Evolutionary conservation across 1,284 basidiomycete species (phyloP).

Genomic region (Erythrobasidium hasegawianum): DNA sequence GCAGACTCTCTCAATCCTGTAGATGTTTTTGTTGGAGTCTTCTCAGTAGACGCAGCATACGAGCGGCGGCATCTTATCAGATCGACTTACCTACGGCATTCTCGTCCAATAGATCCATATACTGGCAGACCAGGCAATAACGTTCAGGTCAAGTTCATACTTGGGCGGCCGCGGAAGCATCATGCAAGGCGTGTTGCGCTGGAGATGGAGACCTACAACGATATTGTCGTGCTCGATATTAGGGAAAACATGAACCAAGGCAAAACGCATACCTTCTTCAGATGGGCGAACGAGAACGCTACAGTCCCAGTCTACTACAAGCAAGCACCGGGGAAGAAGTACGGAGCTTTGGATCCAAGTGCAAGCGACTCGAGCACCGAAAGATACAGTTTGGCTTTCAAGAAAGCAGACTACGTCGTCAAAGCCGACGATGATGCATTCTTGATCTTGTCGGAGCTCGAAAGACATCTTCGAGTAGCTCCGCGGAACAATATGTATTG

Average conservation of each 20-base stretch:
- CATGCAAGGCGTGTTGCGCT: constrained; percentile 75
- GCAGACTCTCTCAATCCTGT: constrained; percentile 74
- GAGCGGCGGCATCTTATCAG: constrained; percentile 86
- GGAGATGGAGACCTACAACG: constrained; percentile 90
- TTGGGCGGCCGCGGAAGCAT: constrained; percentile 76
- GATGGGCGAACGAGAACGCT: constrained; percentile 84
- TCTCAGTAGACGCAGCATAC: constrained; percentile 78
- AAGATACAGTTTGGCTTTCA: constrained; percentile 50
- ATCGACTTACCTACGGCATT: constrained; percentile 80
- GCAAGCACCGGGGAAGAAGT: constrained; percentile 35
- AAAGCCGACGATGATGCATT: constrained; percentile 95
- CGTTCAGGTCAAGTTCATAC: constrained; percentile 83
- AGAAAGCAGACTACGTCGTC: constrained; percentile 73
- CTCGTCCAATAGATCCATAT: constrained; percentile 47
- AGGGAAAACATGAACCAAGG: constrained; percentile 88
- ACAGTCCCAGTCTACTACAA: constrained; percentile 66
- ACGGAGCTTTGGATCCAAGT: constrained; percentile 34
- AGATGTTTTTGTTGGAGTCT: constrained; percentile 84
- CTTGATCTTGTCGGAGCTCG: constrained; percentile 86
- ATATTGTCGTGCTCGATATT: constrained; percentile 78
- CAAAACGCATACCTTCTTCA: constrained; percentile 78
- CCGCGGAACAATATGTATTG: constrained; percentile 75
- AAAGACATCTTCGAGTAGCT: constrained; percentile 73
- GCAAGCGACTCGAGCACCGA: constrained; percentile 9
- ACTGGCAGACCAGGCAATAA: constrained; percentile 57